Evolutionary conservation across 2,329 filamentous ascomycete species (phyloP).

Genomic region (Diaporthe vexans): DNA sequence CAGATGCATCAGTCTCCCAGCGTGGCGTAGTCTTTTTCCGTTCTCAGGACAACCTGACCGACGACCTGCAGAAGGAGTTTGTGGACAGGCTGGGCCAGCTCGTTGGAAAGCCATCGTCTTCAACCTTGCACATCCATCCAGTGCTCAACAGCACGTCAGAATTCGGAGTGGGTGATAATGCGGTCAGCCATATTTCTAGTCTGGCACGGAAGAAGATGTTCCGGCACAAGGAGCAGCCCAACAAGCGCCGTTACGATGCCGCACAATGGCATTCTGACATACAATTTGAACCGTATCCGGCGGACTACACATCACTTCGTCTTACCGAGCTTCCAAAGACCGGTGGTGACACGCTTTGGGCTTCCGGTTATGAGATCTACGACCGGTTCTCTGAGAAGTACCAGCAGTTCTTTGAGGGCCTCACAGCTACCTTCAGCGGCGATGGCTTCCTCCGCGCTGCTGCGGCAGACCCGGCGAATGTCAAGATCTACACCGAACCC

Average conservation of each 20-base stretch:
- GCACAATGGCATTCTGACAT: slow-evolving; percentile 68
- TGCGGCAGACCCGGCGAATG: slow-evolving; percentile 46
- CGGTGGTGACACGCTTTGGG: slow-evolving; percentile 74
- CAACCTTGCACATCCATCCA: slow-evolving; percentile 63
- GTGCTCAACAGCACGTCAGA: slow-evolving; percentile 57
- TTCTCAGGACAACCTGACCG: slow-evolving; percentile 58
- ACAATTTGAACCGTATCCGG: slow-evolving; percentile 70
- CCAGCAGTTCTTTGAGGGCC: slow-evolving; percentile 64
- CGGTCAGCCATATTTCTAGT: slow-evolving; percentile 62
- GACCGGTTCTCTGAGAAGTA: slow-evolving; percentile 66
- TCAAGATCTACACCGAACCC: slow-evolving; percentile 51
- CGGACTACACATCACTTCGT: slow-evolving; percentile 73
- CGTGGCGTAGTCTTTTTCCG: slow-evolving; percentile 68
- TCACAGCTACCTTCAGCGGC: slow-evolving; percentile 63
- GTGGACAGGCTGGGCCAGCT: slow-evolving; percentile 62
- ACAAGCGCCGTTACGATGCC: slow-evolving; percentile 50
- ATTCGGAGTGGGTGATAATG: slow-evolving; percentile 55
- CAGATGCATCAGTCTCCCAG: slow-evolving; percentile 56
- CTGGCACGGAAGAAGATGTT: slow-evolving; percentile 52
- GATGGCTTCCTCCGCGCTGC: slow-evolving; percentile 55
- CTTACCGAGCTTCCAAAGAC: slow-evolving; percentile 68
- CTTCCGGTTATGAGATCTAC: slow-evolving; percentile 72
- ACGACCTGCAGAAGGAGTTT: slow-evolving; percentile 62
- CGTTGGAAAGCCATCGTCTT: slow-evolving; percentile 61
- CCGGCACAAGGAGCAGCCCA: slow-evolving; percentile 44